Evolutionary conservation across 306 rosid species (phyloP), one percentile per base, ranked within the genome.

Genomic region (Cucurbita argyrosperma): DNA sequence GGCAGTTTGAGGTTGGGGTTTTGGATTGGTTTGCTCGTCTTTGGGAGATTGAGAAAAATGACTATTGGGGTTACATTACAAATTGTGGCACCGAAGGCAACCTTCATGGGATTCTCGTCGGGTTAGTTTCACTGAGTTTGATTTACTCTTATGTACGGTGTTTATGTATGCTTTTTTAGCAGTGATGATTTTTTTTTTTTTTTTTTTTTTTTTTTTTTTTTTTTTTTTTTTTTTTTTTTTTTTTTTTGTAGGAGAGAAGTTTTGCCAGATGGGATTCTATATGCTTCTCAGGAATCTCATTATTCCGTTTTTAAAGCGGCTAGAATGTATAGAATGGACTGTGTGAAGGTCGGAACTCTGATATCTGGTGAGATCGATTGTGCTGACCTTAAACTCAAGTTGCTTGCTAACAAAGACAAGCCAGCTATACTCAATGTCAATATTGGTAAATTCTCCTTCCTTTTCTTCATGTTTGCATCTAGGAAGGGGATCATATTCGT

Each of bases 51-150:
- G 97, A 91, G 81, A 95, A 89, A 81, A 75, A 75, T 40, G 96
- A 95, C 75, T 95, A 95, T 76, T 95, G 99, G 99, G 99, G 99
- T n/a, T 95, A 95, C 83, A 91, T 95, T 56, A 91, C 99, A 30
- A 91, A 95, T 83, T 91, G 99, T 53, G 99, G 99, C 43, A 95
- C 99, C 5, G 99, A 95, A 81, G 99, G 99, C 54, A 95, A 95
- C 82, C 94, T 95, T 54, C 99, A 95, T 76, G 99, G 99, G 72
- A 85, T 88, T 71, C 83, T 90, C 64, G 74, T 82, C 2, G 94
- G 96, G 96, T 90, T 13, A 63, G 89, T 80, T 37, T 43, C 4
- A 18, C 7, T 72, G 51, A 56, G 61, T 39, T 47, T 37, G 8
- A 1, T 16, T 40, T 26, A 12, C 53, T 30, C 19, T 12, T 42